A percentile compares a stretch with the other conserved stretches of the same genome.
phyloP scores from a whole-genome alignment of 1,139 yeast genomes.

The Lizanozyma gosingica region DNA sequence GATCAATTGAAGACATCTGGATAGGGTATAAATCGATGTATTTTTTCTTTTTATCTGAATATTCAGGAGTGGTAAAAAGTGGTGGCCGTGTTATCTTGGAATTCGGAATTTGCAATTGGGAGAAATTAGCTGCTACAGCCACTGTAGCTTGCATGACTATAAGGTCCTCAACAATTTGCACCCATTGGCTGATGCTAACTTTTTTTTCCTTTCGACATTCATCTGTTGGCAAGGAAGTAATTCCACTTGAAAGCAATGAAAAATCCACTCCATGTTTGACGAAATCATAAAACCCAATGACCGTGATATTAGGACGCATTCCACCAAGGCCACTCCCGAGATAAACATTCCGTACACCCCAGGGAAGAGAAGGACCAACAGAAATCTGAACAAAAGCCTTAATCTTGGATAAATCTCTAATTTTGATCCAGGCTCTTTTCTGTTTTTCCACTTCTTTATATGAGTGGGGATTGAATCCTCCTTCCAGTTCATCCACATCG shows the following conservation, averaged over 20 bases:
- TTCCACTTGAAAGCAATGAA: conserved; percentile 12
- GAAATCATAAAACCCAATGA: conserved; percentile 76
- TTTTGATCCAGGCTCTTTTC: conserved; percentile 71
- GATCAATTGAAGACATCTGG: conserved; percentile 83
- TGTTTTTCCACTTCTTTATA: conserved; percentile 64
- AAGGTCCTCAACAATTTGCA: conserved; percentile 82
- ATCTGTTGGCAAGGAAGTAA: conserved; percentile 65
- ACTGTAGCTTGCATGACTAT: conserved; percentile 89
- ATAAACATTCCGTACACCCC: conserved; percentile 95
- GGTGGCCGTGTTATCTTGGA: conserved; percentile 7
- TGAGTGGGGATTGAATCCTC: conserved; percentile 20
- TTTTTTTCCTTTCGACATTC: conserved; percentile 62
- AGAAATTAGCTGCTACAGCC: conserved; percentile 87
- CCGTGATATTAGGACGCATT: conserved; percentile 93
- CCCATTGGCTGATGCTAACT: conserved; percentile 77
- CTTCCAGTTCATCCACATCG: conserved; percentile 19
- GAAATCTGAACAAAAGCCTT: conserved; percentile 94
- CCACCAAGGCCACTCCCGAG: conserved; percentile 94
- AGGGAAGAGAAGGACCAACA: conserved; percentile 75
- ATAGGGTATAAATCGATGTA: conserved; percentile 88
- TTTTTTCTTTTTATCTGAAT: conserved; percentile 24
- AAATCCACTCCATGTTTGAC: conserved; percentile 29
- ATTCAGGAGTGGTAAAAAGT: neutral
- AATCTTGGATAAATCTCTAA: conserved; percentile 66
- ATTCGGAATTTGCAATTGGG: conserved; percentile 47